Evolutionary conservation across 1,139 yeast species (phyloP).

Genomic region (Blastobotrys malaysiensis): DNA sequence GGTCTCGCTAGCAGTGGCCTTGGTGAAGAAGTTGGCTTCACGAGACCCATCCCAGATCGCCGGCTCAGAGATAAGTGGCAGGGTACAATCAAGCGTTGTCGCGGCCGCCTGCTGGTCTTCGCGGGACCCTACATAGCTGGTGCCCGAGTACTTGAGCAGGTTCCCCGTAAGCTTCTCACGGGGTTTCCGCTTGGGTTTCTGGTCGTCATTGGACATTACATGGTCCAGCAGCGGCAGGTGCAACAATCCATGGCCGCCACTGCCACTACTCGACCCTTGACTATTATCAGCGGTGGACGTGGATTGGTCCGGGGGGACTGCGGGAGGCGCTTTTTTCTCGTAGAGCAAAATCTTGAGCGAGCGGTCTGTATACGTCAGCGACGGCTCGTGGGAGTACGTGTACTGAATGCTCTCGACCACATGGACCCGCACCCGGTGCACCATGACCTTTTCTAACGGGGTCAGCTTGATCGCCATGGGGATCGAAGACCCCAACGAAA

Average conservation of each 20-base stretch:
- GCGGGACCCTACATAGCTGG: background rate
- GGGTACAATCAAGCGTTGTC: constrained; percentile 16
- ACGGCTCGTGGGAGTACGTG: constrained; percentile 36
- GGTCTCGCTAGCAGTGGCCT: constrained; percentile 14
- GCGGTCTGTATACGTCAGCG: constrained; percentile 27
- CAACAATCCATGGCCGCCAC: constrained; percentile 2
- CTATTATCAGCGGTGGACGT: too few species aligned
- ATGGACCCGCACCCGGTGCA: constrained; percentile 69
- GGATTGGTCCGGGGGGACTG: background rate
- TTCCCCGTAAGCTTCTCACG: constrained; percentile 15
- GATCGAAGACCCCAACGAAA: constrained; percentile 61
- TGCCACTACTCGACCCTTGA: background rate
- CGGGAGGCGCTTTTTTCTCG: constrained; percentile 26
- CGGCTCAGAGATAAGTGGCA: constrained; percentile 22
- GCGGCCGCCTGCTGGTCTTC: constrained; percentile 10
- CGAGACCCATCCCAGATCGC: constrained; percentile 18
- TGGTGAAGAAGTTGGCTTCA: constrained; percentile 17
- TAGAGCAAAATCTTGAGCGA: constrained; percentile 26
- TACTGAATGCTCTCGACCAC: constrained; percentile 69
- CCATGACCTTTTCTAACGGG: constrained; percentile 60
- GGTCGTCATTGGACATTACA: background rate
- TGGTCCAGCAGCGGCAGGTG: constrained; percentile 3
- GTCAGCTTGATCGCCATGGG: constrained; percentile 62
- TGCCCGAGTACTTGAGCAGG: constrained; percentile 14
- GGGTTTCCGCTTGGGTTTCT: background rate